phyloP scores from a whole-genome alignment of 2,329 filamentous ascomycete species.

The Aspergillus sp. region DNA sequence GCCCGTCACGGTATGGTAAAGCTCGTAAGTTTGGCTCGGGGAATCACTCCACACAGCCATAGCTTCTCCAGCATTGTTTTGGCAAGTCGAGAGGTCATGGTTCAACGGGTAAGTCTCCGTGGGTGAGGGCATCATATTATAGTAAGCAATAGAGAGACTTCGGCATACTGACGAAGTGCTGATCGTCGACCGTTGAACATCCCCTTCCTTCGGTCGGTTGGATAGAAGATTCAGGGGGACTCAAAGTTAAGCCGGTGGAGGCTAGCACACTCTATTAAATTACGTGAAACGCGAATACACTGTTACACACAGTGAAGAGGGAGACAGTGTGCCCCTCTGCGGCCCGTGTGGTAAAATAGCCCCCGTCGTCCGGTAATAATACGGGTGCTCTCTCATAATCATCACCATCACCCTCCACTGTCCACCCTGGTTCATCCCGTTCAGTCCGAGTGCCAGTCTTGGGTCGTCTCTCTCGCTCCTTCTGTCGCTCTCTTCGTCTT shows the following conservation, averaged over 20 bases:
- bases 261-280: neutral
- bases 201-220: neutral
- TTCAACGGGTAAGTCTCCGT: neutral
- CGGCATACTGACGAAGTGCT: neutral
- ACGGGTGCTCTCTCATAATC: neutral
- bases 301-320: neutral
- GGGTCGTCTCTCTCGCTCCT: slow-evolving; percentile 5
- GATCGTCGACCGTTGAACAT: slow-evolving; percentile 1
- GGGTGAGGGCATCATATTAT: neutral
- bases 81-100: neutral
- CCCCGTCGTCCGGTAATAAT: neutral
- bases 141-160: neutral
- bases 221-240: neutral
- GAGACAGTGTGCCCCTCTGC: neutral
- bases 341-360: no score
- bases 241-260: neutral
- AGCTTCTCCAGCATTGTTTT: neutral
- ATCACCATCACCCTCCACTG: neutral
- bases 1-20: slow-evolving; percentile 3
- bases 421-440: neutral
- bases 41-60: neutral
- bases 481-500: slow-evolving; percentile 11
- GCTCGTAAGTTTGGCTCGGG: neutral
- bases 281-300: neutral
- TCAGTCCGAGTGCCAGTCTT: neutral